Conservation (phyloP, 208 protist genomes). For the Trypanosoma grayi region DNA sequence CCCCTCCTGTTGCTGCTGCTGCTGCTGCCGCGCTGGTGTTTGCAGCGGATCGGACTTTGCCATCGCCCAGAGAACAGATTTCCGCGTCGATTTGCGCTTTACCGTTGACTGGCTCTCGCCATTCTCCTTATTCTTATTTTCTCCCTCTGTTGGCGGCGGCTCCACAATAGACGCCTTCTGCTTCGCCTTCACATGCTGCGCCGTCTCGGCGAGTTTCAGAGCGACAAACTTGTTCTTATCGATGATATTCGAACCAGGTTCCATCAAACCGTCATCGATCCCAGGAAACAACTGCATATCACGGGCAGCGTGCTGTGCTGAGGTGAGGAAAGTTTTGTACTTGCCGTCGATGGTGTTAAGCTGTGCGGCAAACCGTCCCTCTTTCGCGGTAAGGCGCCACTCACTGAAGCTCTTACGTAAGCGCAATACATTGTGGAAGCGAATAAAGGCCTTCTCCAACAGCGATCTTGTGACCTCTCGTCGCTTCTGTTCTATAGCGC, state of each 20-base stretch:
- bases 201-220: slow-evolving; percentile 46
- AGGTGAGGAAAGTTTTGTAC: slow-evolving; percentile 49
- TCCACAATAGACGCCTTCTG: background rate
- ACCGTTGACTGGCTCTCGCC: background rate
- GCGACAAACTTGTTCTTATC: slow-evolving; percentile 44
- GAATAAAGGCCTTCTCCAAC: slow-evolving; percentile 20
- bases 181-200: slow-evolving; percentile 29
- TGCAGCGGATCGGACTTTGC: background rate
- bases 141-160: background rate
- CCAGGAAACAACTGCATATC: slow-evolving; percentile 33
- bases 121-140: background rate
- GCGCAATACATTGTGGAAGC: slow-evolving; percentile 26
- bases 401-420: slow-evolving; percentile 45
- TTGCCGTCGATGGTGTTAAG: slow-evolving; percentile 36
- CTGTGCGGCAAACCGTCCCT: slow-evolving; percentile 17
- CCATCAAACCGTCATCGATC: background rate
- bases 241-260: background rate
- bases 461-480: slow-evolving; percentile 12
- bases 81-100: background rate
- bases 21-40: background rate
- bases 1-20: background rate
- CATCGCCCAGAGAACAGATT: background rate
- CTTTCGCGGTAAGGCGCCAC: slow-evolving; percentile 51
- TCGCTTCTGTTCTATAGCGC: slow-evolving; percentile 21
- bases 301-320: slow-evolving; percentile 35